These are phyloP conservation scores for Wickerhamomyces strasburgensis DNA, from an alignment of 805 yeast genomes.

Conservation along the genomic window DNA sequence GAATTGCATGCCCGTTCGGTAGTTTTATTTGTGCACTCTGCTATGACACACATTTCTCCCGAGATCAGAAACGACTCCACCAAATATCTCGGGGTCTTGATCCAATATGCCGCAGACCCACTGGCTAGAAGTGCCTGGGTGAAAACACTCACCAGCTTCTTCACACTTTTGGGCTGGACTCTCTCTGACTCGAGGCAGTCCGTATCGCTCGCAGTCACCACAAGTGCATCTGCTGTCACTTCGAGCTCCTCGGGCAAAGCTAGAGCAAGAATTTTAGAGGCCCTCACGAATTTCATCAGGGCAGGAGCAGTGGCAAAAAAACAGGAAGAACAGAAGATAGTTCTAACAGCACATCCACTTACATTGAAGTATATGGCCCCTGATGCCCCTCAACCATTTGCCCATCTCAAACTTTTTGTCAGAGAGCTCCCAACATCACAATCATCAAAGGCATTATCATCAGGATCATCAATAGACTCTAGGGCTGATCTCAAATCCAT, in stretches of 20 bases:
- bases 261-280: slow-evolving; percentile 30
- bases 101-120: slow-evolving; percentile 50
- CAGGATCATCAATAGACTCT: slow-evolving; percentile 27
- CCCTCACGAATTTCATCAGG: slow-evolving; percentile 38
- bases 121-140: slow-evolving; percentile 61
- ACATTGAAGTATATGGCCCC: slow-evolving; percentile 52
- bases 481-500: slow-evolving; percentile 39
- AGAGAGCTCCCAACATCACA: slow-evolving; percentile 28
- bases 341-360: slow-evolving; percentile 38
- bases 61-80: slow-evolving; percentile 74
- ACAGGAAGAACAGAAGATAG: slow-evolving; percentile 13
- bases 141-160: slow-evolving; percentile 61
- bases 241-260: slow-evolving; percentile 18
- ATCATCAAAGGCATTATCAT: slow-evolving; percentile 7
- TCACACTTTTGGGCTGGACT: slow-evolving; percentile 75
- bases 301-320: slow-evolving; percentile 32
- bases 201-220: slow-evolving; percentile 29
- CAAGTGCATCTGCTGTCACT: slow-evolving; percentile 24
- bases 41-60: slow-evolving; percentile 88
- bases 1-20: slow-evolving; percentile 55
- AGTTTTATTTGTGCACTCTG: slow-evolving; percentile 75
- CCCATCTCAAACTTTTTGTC: slow-evolving; percentile 55
- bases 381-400: slow-evolving; percentile 55
- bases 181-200: slow-evolving; percentile 29
- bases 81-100: slow-evolving; percentile 53